phyloP scores from a whole-genome alignment of 2,329 filamentous ascomycete genomes.

The Ophiostoma montium region DNA sequence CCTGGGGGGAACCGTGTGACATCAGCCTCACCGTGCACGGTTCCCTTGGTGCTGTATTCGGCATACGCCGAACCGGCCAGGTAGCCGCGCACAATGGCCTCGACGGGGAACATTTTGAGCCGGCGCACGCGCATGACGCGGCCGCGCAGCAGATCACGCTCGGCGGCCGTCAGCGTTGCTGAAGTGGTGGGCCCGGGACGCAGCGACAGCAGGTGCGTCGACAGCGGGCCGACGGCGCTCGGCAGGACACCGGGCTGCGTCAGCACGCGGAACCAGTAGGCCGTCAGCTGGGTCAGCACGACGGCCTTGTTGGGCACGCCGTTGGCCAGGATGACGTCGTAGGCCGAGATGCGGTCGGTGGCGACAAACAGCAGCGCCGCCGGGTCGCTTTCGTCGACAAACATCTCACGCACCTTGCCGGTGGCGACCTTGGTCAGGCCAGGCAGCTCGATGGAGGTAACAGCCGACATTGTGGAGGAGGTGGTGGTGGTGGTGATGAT shows the following conservation, averaged over 20 bases:
- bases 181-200: constrained; percentile 23
- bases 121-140: constrained; percentile 68
- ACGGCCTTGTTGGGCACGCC: constrained; percentile 39
- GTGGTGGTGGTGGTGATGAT: no score
- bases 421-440: constrained; percentile 20
- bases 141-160: constrained; percentile 39
- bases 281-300: constrained; percentile 31
- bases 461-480: constrained; percentile 8
- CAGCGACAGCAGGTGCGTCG: constrained; percentile 37
- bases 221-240: constrained; percentile 21
- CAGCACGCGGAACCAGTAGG: constrained; percentile 41
- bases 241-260: constrained; percentile 26
- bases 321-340: constrained; percentile 81
- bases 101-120: constrained; percentile 61
- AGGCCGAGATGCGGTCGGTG: constrained; percentile 82
- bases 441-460: constrained; percentile 18
- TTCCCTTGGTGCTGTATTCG: constrained; percentile 58
- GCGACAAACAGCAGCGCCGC: constrained; percentile 20
- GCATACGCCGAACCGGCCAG: constrained; percentile 75
- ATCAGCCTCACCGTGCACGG: constrained; percentile 57
- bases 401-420: constrained; percentile 21
- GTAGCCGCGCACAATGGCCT: constrained; percentile 81
- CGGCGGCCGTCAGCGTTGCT: constrained; percentile 22
- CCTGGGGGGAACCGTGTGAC: constrained; percentile 34
- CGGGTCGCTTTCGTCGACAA: constrained; percentile 12